Evolutionary conservation across 345 rosid species (phyloP).

Genomic region (Pistacia integerrima): DNA sequence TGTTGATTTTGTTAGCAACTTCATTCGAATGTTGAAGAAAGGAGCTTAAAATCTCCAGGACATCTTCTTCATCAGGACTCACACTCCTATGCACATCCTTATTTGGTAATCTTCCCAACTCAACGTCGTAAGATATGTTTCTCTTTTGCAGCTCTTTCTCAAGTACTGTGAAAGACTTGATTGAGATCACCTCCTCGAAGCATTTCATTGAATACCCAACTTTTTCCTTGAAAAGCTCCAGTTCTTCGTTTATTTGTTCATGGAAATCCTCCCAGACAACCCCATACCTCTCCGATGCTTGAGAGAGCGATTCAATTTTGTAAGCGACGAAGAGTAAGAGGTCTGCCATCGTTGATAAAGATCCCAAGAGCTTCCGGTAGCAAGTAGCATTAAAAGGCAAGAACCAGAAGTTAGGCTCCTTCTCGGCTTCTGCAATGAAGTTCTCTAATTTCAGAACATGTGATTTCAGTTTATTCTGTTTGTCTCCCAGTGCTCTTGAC

Average conservation of each 20-base stretch:
- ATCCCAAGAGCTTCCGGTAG: conserved; percentile 41
- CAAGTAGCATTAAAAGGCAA: conserved; percentile 43
- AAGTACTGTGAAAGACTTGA: conserved; percentile 34
- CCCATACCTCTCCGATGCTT: conserved; percentile 24
- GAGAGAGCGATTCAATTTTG: conserved; percentile 37
- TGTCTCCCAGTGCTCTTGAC: conserved; percentile 32
- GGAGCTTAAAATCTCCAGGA: conserved; percentile 32
- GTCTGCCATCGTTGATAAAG: conserved; percentile 45
- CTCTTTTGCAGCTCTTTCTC: conserved; percentile 38
- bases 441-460: conserved; percentile 36
- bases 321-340: conserved; percentile 40
- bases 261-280: conserved; percentile 37
- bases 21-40: conserved; percentile 41
- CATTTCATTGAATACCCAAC: conserved; percentile 42
- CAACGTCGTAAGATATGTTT: conserved; percentile 43
- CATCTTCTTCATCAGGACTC: conserved; percentile 39
- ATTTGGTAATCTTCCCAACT: conserved; percentile 46
- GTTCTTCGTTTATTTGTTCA: conserved; percentile 33
- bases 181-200: conserved; percentile 35
- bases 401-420: conserved; percentile 64
- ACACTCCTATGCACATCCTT: conserved; percentile 10
- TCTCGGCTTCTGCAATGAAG: conserved; percentile 46
- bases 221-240: conserved; percentile 43
- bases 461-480: conserved; percentile 37
- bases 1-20: conserved; percentile 29